Evolutionary conservation across 306 rosid species (phyloP).

Genomic region (Amphicarpaea edgeworthii): DNA sequence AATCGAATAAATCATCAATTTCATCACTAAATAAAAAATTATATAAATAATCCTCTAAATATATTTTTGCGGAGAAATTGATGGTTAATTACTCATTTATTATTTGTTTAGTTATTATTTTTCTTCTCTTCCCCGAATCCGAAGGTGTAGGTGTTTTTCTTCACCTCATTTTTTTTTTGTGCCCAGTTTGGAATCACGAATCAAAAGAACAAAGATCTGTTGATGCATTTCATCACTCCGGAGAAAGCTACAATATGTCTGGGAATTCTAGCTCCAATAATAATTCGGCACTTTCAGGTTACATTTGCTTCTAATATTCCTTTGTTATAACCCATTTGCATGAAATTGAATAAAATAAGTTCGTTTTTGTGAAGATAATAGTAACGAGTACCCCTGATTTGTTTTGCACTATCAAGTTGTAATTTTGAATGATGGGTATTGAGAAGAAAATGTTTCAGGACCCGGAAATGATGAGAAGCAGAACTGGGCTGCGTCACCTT

Average conservation of each 20-base stretch:
- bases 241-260: slow-evolving; percentile 45
- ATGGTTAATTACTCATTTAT: background rate
- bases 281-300: slow-evolving; percentile 56
- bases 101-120: background rate
- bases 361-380: background rate
- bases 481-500: slow-evolving; percentile 70
- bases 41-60: background rate
- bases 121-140: background rate
- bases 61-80: background rate
- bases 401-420: background rate
- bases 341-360: background rate
- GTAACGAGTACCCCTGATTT: background rate
- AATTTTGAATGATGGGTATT: slow-evolving; percentile 2
- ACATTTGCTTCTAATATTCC: slow-evolving; percentile 10
- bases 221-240: background rate
- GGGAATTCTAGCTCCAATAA: slow-evolving; percentile 51
- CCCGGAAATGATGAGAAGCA: slow-evolving; percentile 52
- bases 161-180: background rate
- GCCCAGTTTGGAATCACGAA: slow-evolving; percentile 8
- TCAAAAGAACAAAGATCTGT: slow-evolving; percentile 15
- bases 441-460: slow-evolving; percentile 50
- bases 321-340: slow-evolving; percentile 25
- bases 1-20: too few species aligned
- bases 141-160: slow-evolving; percentile 13
- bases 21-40: too few species aligned